Evolutionary conservation across 495 filamentous ascomycete genomes (phyloP), one percentile per base, ranked within the genome.

Genomic region (Aspergillus affinis): DNA sequence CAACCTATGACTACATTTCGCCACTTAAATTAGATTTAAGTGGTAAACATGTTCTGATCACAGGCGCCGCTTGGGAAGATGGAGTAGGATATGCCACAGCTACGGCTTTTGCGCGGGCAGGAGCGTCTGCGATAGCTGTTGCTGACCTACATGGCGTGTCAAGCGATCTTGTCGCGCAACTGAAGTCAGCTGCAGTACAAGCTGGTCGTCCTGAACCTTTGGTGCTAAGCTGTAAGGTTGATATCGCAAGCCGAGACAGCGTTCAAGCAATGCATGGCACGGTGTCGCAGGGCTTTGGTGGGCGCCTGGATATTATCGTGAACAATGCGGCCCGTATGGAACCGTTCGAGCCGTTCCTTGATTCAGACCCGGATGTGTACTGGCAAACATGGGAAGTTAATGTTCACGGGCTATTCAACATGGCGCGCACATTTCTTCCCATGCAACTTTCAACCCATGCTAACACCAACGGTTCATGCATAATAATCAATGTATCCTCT

Each of bases 261-360:
- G 41, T 45, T n/a, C 9, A 8, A n/a, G 41, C 41, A 9, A 9
- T 45, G 8, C 8, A 45, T 9, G 41, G n/a, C 9, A 45, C 41
- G 9, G 41, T 45, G 9, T 45, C 41, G 41, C 9, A 45, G 41
- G 41, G 9, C 41, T 45, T 45, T n/a, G 41, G 41, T 9, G 66
- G 72, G 45, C 70, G 78, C n/a, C 65, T 83, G 7, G 82, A 84
- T 59, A 77, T 83, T 21, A 41, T 83, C 15, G 68, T 82, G 21
- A 78, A 78, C 59, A 79, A 80, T 41, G 71, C 72, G 3, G 81
- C 69, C 2, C 29, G 47, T 5, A 12, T 62, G 23, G 61, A 55
- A 20, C 19, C 26, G 21, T 48, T 27, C 12, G 30, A 23, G 13
- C 48, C 51, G 6, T 30, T 79, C 15, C 63, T 59, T 27, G 75